Percentiles rank a stretch among this genome's conserved stretches.
Evolutionary conservation across 2,329 filamentous ascomycete genomes (phyloP).

Genomic region (Penicillium verrucosum): DNA sequence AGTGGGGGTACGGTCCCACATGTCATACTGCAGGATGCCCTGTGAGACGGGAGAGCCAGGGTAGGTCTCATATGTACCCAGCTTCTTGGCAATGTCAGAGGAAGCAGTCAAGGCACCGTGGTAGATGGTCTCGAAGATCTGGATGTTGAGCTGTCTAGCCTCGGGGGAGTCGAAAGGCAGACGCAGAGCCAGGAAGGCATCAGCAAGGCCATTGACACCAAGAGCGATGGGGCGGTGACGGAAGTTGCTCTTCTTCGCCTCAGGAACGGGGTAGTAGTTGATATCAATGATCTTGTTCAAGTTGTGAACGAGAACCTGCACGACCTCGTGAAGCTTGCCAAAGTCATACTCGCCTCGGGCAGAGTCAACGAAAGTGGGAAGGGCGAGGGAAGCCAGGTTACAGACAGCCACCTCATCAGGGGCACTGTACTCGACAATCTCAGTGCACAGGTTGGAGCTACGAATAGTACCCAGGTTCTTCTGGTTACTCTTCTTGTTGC

Average conservation of each 20-base stretch:
- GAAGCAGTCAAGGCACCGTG: conserved; percentile 91
- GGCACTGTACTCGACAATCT: conserved; percentile 96
- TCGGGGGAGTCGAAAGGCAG: conserved; percentile 96
- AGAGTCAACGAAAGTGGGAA: conserved; percentile 88
- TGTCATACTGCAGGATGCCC: conserved; percentile 95
- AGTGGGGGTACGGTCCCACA: conserved; percentile 93
- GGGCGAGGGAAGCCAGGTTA: conserved; percentile 90
- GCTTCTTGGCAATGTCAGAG: conserved; percentile 74
- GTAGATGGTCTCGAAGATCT: conserved; percentile 99
- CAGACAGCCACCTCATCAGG: conserved; percentile 98
- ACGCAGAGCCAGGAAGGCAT: conserved; percentile 94
- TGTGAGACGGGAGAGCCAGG: conserved; percentile 91
- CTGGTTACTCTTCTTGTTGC: conserved; percentile 99
- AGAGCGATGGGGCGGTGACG: conserved; percentile 93
- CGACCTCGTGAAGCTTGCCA: conserved; percentile 91
- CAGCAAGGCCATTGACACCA: conserved; percentile 94
- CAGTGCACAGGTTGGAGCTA: conserved; percentile 97
- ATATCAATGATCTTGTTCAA: conserved; percentile 97
- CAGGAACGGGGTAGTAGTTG: conserved; percentile 96
- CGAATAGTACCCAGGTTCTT: conserved; percentile 99
- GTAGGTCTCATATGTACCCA: conserved; percentile 86
- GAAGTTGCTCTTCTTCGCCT: conserved; percentile 95
- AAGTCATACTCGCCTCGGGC: conserved; percentile 86
- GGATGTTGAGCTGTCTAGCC: conserved; percentile 88
- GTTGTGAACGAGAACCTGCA: conserved; percentile 87